Percentiles rank a stretch among this genome's conserved stretches.
These are phyloP conservation scores for Scortechinia acanthostroma DNA, from an alignment of 2,329 filamentous ascomycete genomes.

Conservation along the genomic window DNA sequence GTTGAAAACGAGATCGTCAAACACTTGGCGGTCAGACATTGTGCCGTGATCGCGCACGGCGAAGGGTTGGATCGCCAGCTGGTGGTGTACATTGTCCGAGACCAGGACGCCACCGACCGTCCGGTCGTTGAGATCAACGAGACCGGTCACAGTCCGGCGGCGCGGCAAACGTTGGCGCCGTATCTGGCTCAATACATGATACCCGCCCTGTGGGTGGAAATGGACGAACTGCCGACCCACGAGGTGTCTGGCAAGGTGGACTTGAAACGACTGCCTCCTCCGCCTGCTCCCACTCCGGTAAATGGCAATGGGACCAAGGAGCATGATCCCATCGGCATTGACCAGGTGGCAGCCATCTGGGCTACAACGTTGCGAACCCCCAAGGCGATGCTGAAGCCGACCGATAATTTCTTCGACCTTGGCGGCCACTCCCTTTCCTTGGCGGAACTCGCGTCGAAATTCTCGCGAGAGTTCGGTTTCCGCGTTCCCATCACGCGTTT, in stretches of 20 bases:
- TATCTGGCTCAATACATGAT: conserved; percentile 80
- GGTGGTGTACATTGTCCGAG: conserved; percentile 70
- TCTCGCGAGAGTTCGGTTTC: conserved; percentile 67
- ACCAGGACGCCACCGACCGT: conserved; percentile 47
- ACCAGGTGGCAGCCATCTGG: conserved; percentile 68
- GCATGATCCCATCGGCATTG: conserved; percentile 46
- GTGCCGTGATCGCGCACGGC: conserved; percentile 67
- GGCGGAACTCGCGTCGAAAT: conserved; percentile 67
- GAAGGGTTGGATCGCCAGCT: conserved; percentile 71
- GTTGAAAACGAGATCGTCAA: conserved; percentile 68
- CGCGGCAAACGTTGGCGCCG: conserved; percentile 55
- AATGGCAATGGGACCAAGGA: conserved; percentile 29
- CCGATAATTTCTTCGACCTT: conserved; percentile 75
- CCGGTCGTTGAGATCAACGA: conserved; percentile 61
- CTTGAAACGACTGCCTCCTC: conserved; percentile 63
- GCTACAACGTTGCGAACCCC: conserved; percentile 64
- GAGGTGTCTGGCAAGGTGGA: conserved; percentile 76
- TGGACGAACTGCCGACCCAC: conserved; percentile 67
- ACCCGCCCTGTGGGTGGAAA: conserved; percentile 68
- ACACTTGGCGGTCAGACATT: conserved; percentile 64
- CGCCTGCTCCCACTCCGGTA: conserved; percentile 38
- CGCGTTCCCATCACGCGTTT: conserved; percentile 65
- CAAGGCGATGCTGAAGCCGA: conserved; percentile 49
- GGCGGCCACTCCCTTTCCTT: conserved; percentile 73
- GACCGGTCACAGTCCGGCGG: conserved; percentile 63